Base-by-base conservation (phyloP, 495 filamentous ascomycete species). In the Podospora fimiseda region DNA sequence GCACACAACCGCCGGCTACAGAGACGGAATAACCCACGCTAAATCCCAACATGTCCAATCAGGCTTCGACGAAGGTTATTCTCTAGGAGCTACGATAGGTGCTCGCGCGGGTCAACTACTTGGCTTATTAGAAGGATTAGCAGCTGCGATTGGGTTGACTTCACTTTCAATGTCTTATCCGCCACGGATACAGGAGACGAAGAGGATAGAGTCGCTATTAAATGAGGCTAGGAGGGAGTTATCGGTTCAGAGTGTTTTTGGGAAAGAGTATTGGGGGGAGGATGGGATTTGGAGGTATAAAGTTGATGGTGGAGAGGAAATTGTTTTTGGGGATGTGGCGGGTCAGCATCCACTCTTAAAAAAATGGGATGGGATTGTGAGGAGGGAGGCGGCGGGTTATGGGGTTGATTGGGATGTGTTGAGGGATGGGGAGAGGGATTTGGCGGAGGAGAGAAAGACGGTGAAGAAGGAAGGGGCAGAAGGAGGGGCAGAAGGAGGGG, bases 11-110 rank as follows among this genome's bases (percentile, higher is more conserved):
- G 82, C 86, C n/a, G 92, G 93, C 45, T 97, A 96, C 70, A 84
- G 92, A 52, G 88, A 92, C 55, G 92, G 93, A 52, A 81, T 96
- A 55, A 74, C 86, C 2, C 60, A 64, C 3, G 85, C 84, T 16
- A 96, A 96, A 66, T 70, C 74, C 13, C 58, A 74, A 44, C 79
- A 78, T 54, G 77, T 94, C 11, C 92, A 97, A 63, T 66, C 68
- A 15, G 92, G 93, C 6, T 96, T 97, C 62, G 93, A 97, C 64
- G 86, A 90, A 50, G 91, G 90, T 0, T 97, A 87, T 54, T 65
- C 75, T 1, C 74, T 96, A 1, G 93, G 92, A 27, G 90, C 88
- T 2, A 76, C 81, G 21, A 67, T 96, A 23, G 92, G 92, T 2
- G 70, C 85, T 59, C 74, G 77, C 0, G 84, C 81, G 0, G 90